Percentiles rank a stretch among this genome's conserved stretches.
Conservation (phyloP, 306 rosid genomes). For the Prunus dulcis region DNA sequence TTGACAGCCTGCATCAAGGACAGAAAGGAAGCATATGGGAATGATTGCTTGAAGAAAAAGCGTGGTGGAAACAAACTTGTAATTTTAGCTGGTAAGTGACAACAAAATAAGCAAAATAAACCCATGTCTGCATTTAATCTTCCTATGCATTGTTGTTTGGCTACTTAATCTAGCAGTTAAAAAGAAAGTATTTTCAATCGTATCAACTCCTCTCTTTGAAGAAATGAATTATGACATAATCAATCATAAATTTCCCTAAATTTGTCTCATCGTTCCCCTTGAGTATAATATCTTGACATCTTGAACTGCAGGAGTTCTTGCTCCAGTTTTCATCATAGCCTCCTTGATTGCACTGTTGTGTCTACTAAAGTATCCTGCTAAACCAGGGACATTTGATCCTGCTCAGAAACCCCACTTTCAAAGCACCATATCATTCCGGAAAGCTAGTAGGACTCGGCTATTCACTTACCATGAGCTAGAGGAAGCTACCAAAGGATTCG, state of each 20-base stretch:
- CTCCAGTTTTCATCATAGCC: constrained; percentile 61
- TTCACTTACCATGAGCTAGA: constrained; percentile 71
- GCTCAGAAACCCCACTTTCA: constrained; percentile 44
- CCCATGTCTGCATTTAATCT: not conserved
- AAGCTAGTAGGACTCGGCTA: constrained; percentile 57
- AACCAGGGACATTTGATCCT: constrained; percentile 42
- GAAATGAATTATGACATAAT: not conserved
- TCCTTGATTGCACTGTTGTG: constrained; percentile 56
- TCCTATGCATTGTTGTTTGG: not conserved
- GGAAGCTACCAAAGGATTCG: constrained; percentile 68
- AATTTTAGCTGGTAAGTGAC: constrained; percentile 58
- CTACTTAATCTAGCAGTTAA: not conserved
- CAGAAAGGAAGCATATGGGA: constrained; percentile 61
- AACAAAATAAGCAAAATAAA: not conserved
- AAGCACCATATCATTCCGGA: constrained; percentile 46
- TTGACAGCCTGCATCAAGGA: constrained; percentile 71
- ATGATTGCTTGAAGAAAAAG: constrained; percentile 49
- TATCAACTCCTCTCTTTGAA: not conserved
- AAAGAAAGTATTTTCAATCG: not conserved
- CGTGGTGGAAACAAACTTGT: constrained; percentile 54
- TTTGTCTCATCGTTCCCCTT: too few species aligned
- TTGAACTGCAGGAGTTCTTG: constrained; percentile 73
- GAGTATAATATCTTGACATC: constrained; percentile 12
- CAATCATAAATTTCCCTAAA: not conserved
- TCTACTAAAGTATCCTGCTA: constrained; percentile 51